Percentiles rank a stretch among this genome's conserved stretches.
These are phyloP conservation scores for Nannizziopsis barbatae DNA, from an alignment of 2,329 filamentous ascomycete species.

Conservation along the genomic window DNA sequence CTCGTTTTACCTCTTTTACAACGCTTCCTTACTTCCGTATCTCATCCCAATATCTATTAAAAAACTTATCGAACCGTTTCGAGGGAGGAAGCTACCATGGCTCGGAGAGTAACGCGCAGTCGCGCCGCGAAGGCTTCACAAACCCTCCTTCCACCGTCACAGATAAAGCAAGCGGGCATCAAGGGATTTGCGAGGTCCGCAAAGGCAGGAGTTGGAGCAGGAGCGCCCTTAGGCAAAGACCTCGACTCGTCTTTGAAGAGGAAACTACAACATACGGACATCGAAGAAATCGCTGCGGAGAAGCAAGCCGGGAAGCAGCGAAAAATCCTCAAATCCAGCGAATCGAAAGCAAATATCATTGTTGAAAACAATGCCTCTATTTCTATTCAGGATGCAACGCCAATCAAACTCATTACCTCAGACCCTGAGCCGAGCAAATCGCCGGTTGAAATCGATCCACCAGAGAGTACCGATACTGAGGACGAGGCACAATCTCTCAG, in stretches of 20 bases:
- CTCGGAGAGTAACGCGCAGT: slow-evolving; percentile 15
- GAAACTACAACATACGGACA: slow-evolving; percentile 25
- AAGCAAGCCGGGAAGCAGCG: neutral
- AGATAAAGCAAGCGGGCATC: slow-evolving; percentile 32
- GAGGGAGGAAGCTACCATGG: slow-evolving; percentile 7
- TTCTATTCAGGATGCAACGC: neutral
- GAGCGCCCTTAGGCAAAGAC: slow-evolving; percentile 18
- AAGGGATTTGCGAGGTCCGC: slow-evolving; percentile 36
- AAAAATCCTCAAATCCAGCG: neutral
- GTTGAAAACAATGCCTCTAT: neutral
- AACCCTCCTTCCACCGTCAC: slow-evolving; percentile 24
- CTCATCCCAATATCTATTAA: slow-evolving; percentile 5
- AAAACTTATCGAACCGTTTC: neutral
- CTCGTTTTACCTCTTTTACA: neutral
- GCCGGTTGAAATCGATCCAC: neutral
- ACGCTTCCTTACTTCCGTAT: slow-evolving; percentile 7
- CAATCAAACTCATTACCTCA: neutral
- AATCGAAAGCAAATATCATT: neutral
- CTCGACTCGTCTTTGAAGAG: slow-evolving; percentile 31
- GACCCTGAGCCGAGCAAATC: neutral
- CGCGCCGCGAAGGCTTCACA: slow-evolving; percentile 20
- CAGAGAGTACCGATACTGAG: neutral
- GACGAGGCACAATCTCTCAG: neutral
- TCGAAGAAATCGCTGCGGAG: neutral
- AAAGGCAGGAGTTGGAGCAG: slow-evolving; percentile 29